A percentile compares a stretch with the other conserved stretches of the same genome.
These are phyloP conservation scores for Fusarium sp. DNA, from an alignment of 2,329 filamentous ascomycete species.

Conservation along the genomic window DNA sequence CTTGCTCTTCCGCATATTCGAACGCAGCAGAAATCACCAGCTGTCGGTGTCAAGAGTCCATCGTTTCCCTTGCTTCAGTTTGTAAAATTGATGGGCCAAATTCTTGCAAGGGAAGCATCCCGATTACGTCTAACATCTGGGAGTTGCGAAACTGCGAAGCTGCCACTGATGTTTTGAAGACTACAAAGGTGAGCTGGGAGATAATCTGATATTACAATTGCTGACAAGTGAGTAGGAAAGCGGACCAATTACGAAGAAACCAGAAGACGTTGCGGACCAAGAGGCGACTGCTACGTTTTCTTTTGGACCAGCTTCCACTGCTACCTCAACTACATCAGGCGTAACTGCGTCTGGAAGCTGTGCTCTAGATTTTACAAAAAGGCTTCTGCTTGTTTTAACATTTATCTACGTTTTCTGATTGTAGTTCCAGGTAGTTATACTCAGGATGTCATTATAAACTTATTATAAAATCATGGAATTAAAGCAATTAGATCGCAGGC, in stretches of 20 bases:
- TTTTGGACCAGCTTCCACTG: background rate
- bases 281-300: background rate
- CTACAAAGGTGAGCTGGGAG: background rate
- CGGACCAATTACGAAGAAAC: background rate
- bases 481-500: too few relatives aligned
- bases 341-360: background rate
- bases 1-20: background rate
- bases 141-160: background rate
- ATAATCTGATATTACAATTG: background rate
- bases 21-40: background rate
- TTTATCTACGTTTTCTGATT: too few relatives aligned
- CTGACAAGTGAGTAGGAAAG: background rate
- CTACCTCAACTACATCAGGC: background rate
- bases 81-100: background rate
- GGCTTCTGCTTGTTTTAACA: too few relatives aligned
- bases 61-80: background rate
- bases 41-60: background rate
- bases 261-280: background rate
- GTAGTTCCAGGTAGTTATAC: too few relatives aligned
- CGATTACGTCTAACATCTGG: background rate
- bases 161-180: background rate
- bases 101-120: background rate
- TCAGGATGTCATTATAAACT: too few relatives aligned
- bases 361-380: background rate
- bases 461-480: too few relatives aligned